Evolutionary conservation across 306 rosid genomes (phyloP).

Genomic region (Mimosa pudica): DNA sequence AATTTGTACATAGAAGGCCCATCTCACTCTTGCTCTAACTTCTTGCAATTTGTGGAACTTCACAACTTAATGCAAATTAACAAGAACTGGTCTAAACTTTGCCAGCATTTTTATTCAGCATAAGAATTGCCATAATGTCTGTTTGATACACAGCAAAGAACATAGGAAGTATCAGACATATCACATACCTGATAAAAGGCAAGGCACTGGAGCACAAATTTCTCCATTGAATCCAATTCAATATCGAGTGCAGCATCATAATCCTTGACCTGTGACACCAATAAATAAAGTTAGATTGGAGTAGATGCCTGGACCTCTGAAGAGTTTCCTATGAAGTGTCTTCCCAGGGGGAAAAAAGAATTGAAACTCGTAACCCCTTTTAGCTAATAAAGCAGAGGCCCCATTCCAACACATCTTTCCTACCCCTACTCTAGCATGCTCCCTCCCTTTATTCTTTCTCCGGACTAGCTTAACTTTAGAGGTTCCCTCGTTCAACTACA

Average conservation of each 20-base stretch:
- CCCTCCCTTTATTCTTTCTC: neutral
- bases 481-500: neutral
- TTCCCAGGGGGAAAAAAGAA: neutral
- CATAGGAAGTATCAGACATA: neutral
- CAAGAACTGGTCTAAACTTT: conserved; percentile 14
- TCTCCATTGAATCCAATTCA: conserved; percentile 90
- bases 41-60: conserved; percentile 15
- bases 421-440: neutral
- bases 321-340: neutral
- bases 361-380: neutral
- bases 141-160: conserved; percentile 15
- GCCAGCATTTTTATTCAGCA: neutral
- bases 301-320: neutral
- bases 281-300: conserved; percentile 10
- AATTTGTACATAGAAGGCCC: conserved; percentile 1
- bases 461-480: neutral
- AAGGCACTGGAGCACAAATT: conserved; percentile 86
- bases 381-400: neutral
- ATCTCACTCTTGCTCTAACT: conserved; percentile 23
- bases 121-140: conserved; percentile 20
- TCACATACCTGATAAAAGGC: conserved; percentile 84
- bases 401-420: neutral
- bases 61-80: conserved; percentile 13
- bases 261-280: conserved; percentile 76
- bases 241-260: conserved; percentile 94